Conservation (phyloP, 805 yeast genomes). For the Wickerhamiella siamensis region DNA sequence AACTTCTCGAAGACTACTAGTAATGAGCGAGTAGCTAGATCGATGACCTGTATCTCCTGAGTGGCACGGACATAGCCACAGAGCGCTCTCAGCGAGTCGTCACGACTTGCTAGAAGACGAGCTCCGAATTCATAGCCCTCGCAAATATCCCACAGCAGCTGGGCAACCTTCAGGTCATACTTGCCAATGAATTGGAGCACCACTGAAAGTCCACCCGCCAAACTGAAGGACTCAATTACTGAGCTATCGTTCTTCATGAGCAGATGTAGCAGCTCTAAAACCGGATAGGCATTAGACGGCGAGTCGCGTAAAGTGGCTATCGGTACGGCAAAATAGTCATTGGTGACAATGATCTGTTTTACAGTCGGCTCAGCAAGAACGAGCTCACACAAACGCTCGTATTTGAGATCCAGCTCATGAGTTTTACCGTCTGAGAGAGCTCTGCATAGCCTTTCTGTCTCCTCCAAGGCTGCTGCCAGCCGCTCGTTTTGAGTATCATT, state of each 20-base stretch:
- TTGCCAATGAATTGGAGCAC: conserved; percentile 3
- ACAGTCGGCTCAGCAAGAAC: conserved; percentile 13
- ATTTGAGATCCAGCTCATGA: conserved; percentile 8
- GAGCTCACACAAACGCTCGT: conserved; percentile 14
- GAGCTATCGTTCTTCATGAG: conserved; percentile 9
- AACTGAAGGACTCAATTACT: conserved; percentile 12
- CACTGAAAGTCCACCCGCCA: conserved; percentile 17
- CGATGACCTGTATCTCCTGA: background rate
- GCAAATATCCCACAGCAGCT: background rate
- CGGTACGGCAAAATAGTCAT: conserved; percentile 9
- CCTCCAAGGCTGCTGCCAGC: conserved; percentile 14
- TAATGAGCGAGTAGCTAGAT: conserved; percentile 4
- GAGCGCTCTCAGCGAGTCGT: background rate
- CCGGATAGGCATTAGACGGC: conserved; percentile 3
- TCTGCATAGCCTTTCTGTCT: conserved; percentile 11
- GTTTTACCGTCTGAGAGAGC: background rate
- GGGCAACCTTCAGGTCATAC: background rate
- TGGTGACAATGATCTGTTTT: conserved; percentile 7
- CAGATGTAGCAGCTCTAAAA: conserved; percentile 11
- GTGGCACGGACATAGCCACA: background rate
- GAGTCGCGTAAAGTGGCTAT: conserved; percentile 3
- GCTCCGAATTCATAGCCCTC: conserved; percentile 2
- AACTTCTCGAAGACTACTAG: conserved; percentile 13
- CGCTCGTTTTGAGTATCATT: conserved; percentile 19
- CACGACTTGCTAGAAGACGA: conserved; percentile 2